Evolutionary conservation across 148 eudicot species (phyloP).

Genomic region (Rhododendron vialii): DNA sequence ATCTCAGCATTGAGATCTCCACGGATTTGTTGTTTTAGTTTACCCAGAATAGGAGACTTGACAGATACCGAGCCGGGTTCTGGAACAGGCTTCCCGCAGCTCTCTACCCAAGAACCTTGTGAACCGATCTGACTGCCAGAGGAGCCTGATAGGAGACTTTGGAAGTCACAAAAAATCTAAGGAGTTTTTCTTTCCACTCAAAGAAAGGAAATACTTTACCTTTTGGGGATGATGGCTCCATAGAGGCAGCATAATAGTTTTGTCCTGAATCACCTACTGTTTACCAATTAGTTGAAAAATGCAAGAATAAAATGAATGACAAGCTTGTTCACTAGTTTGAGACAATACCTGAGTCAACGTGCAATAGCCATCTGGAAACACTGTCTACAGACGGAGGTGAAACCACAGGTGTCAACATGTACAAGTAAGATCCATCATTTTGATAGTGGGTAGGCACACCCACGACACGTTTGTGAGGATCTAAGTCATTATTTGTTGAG

Average conservation of each 20-base stretch:
- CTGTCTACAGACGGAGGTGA: slow-evolving; percentile 65
- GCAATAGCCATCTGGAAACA: slow-evolving; percentile 62
- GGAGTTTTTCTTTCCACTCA: background rate
- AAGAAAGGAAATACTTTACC: slow-evolving; percentile 9
- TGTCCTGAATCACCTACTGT: background rate
- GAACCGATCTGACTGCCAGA: slow-evolving; percentile 12
- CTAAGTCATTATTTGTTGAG: slow-evolving; percentile 17
- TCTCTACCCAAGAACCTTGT: slow-evolving; percentile 28
- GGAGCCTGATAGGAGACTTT: slow-evolving; percentile 21
- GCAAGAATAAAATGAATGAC: background rate
- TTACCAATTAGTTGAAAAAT: background rate
- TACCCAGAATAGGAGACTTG: slow-evolving; percentile 20
- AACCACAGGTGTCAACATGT: slow-evolving; percentile 66
- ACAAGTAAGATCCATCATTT: slow-evolving; percentile 64
- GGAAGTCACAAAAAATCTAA: background rate
- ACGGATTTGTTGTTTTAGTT: slow-evolving; percentile 21
- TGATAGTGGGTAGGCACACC: slow-evolving; percentile 55
- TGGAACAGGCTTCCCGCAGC: slow-evolving; percentile 19
- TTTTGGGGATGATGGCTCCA: slow-evolving; percentile 18
- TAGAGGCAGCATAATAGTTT: background rate
- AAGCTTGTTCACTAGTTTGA: background rate
- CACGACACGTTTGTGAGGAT: slow-evolving; percentile 21
- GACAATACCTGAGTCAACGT: slow-evolving; percentile 35
- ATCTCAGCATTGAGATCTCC: slow-evolving; percentile 18
- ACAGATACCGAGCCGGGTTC: slow-evolving; percentile 22